Evolutionary conservation across 768 basidiomycete genomes (phyloP).

Genomic region (Leccinum longicurvipes): DNA sequence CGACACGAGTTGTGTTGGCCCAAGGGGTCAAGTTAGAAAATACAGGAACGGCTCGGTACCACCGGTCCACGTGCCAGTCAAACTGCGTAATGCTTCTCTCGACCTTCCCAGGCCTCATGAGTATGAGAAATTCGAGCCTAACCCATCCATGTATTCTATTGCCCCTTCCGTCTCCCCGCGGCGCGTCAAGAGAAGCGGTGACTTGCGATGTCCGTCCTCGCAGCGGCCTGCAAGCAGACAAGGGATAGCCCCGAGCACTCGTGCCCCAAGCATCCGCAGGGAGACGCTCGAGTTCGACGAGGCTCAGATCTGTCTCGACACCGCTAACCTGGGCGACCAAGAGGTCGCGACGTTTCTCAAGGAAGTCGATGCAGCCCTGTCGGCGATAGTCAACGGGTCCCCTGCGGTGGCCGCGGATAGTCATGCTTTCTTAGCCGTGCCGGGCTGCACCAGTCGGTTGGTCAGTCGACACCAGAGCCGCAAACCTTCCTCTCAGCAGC

Average conservation of each 20-base stretch:
- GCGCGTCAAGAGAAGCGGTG: constrained; percentile 20
- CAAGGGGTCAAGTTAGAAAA: constrained; percentile 29
- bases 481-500: constrained; percentile 28
- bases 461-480: constrained; percentile 29
- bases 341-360: constrained; percentile 32
- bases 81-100: constrained; percentile 29
- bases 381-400: constrained; percentile 23
- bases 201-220: constrained; percentile 20
- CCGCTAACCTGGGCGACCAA: constrained; percentile 28
- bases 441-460: constrained; percentile 23
- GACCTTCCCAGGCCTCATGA: constrained; percentile 28
- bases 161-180: constrained; percentile 27
- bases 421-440: constrained; percentile 29
- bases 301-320: constrained; percentile 30
- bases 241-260: constrained; percentile 19
- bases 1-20: constrained; percentile 31
- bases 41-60: constrained; percentile 33
- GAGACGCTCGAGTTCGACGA: constrained; percentile 30
- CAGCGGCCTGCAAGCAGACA: constrained; percentile 28
- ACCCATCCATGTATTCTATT: constrained; percentile 31
- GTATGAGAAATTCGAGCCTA: constrained; percentile 24
- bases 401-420: constrained; percentile 30
- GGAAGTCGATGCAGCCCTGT: constrained; percentile 29
- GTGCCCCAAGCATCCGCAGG: constrained; percentile 28
- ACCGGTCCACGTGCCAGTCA: constrained; percentile 28